These are phyloP conservation scores for Backusella parvicylindrica DNA, from an alignment of 192 early-diverging fungal genomes.

Conservation along the genomic window DNA sequence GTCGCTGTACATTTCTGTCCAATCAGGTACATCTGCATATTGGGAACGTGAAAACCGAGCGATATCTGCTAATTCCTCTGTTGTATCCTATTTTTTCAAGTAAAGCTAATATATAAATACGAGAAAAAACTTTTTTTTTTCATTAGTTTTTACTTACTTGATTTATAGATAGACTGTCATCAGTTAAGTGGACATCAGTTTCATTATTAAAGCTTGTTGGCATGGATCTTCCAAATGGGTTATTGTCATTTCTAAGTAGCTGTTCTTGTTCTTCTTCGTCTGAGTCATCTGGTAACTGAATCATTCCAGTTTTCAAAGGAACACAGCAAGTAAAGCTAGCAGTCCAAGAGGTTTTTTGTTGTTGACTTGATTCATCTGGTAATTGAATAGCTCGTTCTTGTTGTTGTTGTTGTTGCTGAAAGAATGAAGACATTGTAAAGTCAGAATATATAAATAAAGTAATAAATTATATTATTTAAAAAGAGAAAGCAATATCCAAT, in stretches of 20 bases:
- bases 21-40: slow-evolving; percentile 21
- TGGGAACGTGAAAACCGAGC: neutral
- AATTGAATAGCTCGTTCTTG: slow-evolving; percentile 24
- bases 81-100: neutral
- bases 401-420: neutral
- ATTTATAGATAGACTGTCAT: neutral
- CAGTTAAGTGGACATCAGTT: neutral
- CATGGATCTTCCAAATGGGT: neutral
- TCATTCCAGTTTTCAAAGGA: neutral
- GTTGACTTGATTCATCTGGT: neutral
- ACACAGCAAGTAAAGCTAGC: neutral
- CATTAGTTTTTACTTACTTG: neutral
- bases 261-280: slow-evolving; percentile 9
- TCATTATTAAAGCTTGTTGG: neutral
- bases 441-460: neutral
- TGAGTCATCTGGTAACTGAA: slow-evolving; percentile 11
- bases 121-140: neutral
- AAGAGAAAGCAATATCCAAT: neutral
- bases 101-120: neutral
- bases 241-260: neutral
- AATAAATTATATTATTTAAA: neutral
- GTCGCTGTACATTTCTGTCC: slow-evolving; percentile 20
- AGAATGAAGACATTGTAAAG: neutral
- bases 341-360: neutral
- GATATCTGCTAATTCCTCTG: neutral